phyloP scores from a whole-genome alignment of 176 grass and related monocot species.

The Carex kokanica region DNA sequence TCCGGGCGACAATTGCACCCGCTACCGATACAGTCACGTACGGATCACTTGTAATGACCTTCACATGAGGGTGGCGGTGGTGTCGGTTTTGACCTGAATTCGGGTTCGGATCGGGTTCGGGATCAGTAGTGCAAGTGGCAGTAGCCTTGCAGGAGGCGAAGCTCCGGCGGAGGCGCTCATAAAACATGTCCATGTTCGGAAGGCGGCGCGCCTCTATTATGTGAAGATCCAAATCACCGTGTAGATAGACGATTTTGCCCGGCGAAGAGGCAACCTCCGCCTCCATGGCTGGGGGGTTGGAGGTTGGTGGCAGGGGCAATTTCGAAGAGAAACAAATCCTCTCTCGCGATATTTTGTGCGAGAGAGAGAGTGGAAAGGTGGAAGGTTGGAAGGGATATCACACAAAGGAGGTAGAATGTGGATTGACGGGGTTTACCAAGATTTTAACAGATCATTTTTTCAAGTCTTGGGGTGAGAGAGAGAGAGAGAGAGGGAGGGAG shows the following conservation, averaged over 20 bases:
- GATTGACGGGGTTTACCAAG: neutral
- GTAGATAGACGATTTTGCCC: conserved; percentile 50
- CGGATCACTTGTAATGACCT: conserved; percentile 92
- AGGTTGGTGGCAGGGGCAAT: neutral
- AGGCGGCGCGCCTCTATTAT: conserved; percentile 72
- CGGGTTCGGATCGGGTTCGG: neutral
- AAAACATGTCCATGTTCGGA: conserved; percentile 95
- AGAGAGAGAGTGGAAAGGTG: neutral
- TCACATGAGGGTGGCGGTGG: conserved; percentile 29
- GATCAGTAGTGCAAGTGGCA: conserved; percentile 18
- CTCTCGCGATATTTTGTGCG: neutral
- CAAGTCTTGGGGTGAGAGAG: no score
- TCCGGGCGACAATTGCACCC: conserved; percentile 72
- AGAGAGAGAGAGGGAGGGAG: no score
- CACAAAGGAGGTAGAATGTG: neutral
- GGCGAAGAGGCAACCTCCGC: conserved; percentile 31
- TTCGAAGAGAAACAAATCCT: neutral
- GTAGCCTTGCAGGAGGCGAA: conserved; percentile 47
- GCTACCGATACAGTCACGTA: conserved; percentile 80
- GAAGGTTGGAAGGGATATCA: neutral
- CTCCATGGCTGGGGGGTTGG: conserved; percentile 32
- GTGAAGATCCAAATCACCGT: conserved; percentile 81
- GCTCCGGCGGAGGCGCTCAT: conserved; percentile 66
- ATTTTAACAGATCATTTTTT: no score
- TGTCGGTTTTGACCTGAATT: neutral